Base-by-base conservation (phyloP, 306 rosid species). In the Begonia fuchsioides region DNA sequence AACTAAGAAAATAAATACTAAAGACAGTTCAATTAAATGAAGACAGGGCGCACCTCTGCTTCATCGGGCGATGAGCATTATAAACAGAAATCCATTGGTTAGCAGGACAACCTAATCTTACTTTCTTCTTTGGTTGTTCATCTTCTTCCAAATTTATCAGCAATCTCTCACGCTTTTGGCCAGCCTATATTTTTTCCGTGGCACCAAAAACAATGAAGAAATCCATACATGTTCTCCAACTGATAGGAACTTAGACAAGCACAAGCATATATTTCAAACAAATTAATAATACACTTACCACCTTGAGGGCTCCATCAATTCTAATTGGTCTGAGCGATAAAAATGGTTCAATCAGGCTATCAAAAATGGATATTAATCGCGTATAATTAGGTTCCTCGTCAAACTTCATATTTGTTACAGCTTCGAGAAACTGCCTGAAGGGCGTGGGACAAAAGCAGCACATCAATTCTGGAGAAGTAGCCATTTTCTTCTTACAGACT, bases 301-400 rank as follows among this genome's bases (percentile, higher is more conserved):
- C 96, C 96, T 87, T 87, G 11, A 82, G 75, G 55, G 96, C 96
- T 54, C 96, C 96, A 70, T 87, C 96, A 64, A 82, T 82, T 77
- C 82, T 75, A 47, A 87, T 82, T 32, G 94, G 94, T 57, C 94
- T 76, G 55, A 82, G 54, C 5, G 75, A 84, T 43, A 72, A 63
- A 55, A 77, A 68, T 16, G 92, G 92, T 53, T 80, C 96, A 41
- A 87, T 82, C 64, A 87, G 71, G 74, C 92, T 74, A 11, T 80
- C 96, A 71, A 87, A 87, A 38, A 72, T 48, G 32, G 96, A 76
- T 63, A 86, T 79, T 62, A 86, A 72, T 80, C 77, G 82, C 45
- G 83, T 47, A 73, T 87, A 87, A 66, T 87, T 87, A 45, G 96
- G 96, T 68, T 87, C 96, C 69, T 87, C 96, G 13, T 87, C 96